phyloP scores from a whole-genome alignment of 805 yeast species.

The Ogataea nonfermentans region DNA sequence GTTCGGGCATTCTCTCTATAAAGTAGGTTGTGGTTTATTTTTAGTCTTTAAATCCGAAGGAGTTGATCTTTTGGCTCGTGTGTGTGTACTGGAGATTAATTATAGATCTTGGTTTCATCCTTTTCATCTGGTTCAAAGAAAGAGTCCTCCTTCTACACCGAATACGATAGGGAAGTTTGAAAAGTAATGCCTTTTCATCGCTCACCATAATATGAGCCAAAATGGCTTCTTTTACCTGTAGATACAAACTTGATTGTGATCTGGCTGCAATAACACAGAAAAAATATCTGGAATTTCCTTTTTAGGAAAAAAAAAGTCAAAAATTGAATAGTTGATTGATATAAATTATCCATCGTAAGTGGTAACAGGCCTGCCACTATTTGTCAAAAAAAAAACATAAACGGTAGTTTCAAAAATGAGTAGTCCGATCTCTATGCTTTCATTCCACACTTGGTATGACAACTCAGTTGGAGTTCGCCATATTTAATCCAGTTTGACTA shows the following conservation, averaged over 20 bases:
- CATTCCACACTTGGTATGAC: too few species aligned
- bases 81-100: slow-evolving; percentile 24
- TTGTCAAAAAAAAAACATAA: too few species aligned
- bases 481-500: too few species aligned
- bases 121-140: slow-evolving; percentile 47
- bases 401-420: too few species aligned
- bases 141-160: slow-evolving; percentile 42
- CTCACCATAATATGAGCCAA: slow-evolving; percentile 38
- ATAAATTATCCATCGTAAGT: too few species aligned
- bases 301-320: too few species aligned
- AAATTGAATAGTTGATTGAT: too few species aligned
- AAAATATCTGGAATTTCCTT: too few species aligned
- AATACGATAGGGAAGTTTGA: slow-evolving; percentile 42
- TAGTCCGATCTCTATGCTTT: too few species aligned
- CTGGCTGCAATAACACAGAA: slow-evolving; percentile 37
- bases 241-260: slow-evolving; percentile 28
- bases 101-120: slow-evolving; percentile 36
- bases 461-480: too few species aligned
- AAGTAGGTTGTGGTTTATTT: slow-evolving; percentile 22
- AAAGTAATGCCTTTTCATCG: slow-evolving; percentile 34
- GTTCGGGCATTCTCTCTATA: slow-evolving; percentile 35
- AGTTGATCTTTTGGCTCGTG: slow-evolving; percentile 30
- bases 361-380: too few species aligned
- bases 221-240: slow-evolving; percentile 39
- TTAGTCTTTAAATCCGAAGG: slow-evolving; percentile 30